Conservation (phyloP, 2,329 filamentous ascomycete genomes). For the Lecanoromycetidae sp. region DNA sequence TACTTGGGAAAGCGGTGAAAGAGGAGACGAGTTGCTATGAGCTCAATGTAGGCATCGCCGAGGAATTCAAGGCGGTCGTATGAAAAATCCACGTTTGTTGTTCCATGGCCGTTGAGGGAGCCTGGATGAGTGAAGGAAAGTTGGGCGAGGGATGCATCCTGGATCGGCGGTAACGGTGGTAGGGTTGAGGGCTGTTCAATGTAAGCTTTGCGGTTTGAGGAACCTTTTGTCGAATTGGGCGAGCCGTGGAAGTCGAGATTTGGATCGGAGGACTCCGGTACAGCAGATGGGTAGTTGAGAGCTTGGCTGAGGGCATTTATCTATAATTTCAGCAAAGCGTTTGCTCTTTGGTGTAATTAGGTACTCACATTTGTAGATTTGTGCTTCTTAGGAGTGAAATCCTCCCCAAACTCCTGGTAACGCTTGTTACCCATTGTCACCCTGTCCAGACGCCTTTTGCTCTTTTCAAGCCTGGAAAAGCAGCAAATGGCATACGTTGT, state of each 20-base stretch:
- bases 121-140: constrained; percentile 58
- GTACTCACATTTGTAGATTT: neutral
- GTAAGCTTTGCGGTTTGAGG: neutral
- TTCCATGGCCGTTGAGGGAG: constrained; percentile 22
- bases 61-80: constrained; percentile 85
- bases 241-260: neutral
- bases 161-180: constrained; percentile 44
- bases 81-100: constrained; percentile 10
- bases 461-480: neutral
- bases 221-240: neutral
- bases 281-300: neutral
- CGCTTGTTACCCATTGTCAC: constrained; percentile 6
- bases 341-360: too few relatives aligned
- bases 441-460: neutral
- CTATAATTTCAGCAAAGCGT: too few relatives aligned
- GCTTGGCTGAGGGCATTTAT: too few relatives aligned
- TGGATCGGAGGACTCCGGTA: neutral
- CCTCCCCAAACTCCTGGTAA: neutral
- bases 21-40: constrained; percentile 64
- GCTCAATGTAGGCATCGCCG: constrained; percentile 74
- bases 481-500: neutral
- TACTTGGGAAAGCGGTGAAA: constrained; percentile 57
- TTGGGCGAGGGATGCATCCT: constrained; percentile 46
- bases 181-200: constrained; percentile 7
- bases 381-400: neutral